These are phyloP conservation scores for Penicillium verhagenii DNA, from an alignment of 495 filamentous ascomycete genomes.

Conservation along the genomic window DNA sequence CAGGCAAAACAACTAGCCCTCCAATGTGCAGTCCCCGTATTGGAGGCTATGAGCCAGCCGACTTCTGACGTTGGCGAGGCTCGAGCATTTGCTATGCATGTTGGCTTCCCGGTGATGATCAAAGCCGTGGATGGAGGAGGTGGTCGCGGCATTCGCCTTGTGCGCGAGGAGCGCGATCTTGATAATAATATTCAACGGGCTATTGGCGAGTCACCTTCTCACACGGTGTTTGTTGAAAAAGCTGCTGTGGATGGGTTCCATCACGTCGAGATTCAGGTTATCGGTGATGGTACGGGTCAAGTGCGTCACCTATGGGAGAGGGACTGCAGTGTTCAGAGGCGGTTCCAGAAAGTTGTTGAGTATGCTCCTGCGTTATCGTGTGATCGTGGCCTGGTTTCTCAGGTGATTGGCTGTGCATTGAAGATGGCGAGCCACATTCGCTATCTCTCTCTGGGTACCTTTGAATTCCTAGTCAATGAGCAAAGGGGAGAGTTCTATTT, in stretches of 20 bases:
- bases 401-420: constrained; percentile 39
- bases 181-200: constrained; percentile 41
- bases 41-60: constrained; percentile 47
- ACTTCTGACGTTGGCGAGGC: constrained; percentile 40
- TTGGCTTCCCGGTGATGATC: constrained; percentile 58
- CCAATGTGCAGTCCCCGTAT: constrained; percentile 52
- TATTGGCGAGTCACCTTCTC: constrained; percentile 50
- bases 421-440: constrained; percentile 43
- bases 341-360: constrained; percentile 56
- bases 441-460: constrained; percentile 58
- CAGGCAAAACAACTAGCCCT: constrained; percentile 53
- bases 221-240: constrained; percentile 53
- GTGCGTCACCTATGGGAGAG: constrained; percentile 55
- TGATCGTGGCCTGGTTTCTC: constrained; percentile 36
- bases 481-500: constrained; percentile 58
- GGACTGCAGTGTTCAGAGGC: constrained; percentile 59
- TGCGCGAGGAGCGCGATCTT: constrained; percentile 36
- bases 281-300: constrained; percentile 53
- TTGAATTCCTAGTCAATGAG: constrained; percentile 62
- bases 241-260: constrained; percentile 50
- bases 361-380: constrained; percentile 43
- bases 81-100: constrained; percentile 38
- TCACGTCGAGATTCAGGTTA: constrained; percentile 59
- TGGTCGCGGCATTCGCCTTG: constrained; percentile 49
- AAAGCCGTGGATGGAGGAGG: constrained; percentile 55